Evolutionary conservation across 1,284 basidiomycete genomes (phyloP).

Genomic region (Afroboletus lepidellus): DNA sequence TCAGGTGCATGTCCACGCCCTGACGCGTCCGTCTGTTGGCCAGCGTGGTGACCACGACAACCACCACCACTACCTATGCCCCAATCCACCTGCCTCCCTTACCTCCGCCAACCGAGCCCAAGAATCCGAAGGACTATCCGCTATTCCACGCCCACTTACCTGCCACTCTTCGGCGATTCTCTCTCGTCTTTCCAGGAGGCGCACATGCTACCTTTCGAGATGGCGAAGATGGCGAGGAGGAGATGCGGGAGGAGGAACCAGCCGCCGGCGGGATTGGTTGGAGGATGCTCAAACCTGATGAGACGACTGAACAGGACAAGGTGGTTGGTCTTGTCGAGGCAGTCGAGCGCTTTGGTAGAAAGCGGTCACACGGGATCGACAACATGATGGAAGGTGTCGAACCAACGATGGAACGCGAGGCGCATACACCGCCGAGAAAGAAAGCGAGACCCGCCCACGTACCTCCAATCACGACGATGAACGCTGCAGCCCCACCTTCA

Average conservation of each 20-base stretch:
- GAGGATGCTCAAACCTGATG: constrained; percentile 68
- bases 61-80: constrained; percentile 79
- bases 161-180: constrained; percentile 65
- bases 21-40: constrained; percentile 29
- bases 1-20: constrained; percentile 8
- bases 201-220: constrained; percentile 74
- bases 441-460: constrained; percentile 62
- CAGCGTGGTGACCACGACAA: constrained; percentile 84
- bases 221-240: constrained; percentile 57
- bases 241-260: constrained; percentile 70
- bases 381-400: constrained; percentile 79
- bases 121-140: constrained; percentile 75
- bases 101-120: constrained; percentile 66
- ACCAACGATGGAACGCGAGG: constrained; percentile 46
- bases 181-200: constrained; percentile 75
- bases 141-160: constrained; percentile 70
- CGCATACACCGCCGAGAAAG: constrained; percentile 67
- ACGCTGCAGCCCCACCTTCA: constrained; percentile 74
- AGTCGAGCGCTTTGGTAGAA: constrained; percentile 76
- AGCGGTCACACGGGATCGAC: constrained; percentile 67
- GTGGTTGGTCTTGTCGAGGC: constrained; percentile 71
- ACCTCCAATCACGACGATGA: constrained; percentile 57
- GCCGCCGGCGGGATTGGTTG: constrained; percentile 67
- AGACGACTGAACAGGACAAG: constrained; percentile 46
- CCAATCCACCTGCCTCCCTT: constrained; percentile 74